Evolutionary conservation across 768 basidiomycete species (phyloP).

Genomic region (Rhodotorula toruloides): DNA sequence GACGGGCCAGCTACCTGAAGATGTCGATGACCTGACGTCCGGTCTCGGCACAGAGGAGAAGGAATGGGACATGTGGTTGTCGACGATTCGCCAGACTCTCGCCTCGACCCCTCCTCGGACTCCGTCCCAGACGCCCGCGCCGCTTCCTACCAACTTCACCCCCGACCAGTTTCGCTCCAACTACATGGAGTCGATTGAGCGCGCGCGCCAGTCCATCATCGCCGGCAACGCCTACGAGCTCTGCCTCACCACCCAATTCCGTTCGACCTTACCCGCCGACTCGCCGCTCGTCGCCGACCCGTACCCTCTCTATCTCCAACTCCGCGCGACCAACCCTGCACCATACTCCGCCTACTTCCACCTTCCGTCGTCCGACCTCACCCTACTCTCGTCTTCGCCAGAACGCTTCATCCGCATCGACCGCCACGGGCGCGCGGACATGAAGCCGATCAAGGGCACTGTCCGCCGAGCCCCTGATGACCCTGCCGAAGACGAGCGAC

Average conservation of each 20-base stretch:
- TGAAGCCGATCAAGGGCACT: constrained; percentile 93
- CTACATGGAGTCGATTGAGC: constrained; percentile 67
- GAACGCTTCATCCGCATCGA: constrained; percentile 80
- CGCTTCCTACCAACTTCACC: background rate
- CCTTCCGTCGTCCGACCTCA: constrained; percentile 41
- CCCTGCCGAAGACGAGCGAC: constrained; percentile 60
- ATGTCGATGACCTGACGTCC: background rate
- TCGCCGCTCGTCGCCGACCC: constrained; percentile 52
- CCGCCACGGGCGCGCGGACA: constrained; percentile 63
- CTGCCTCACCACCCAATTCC: constrained; percentile 60
- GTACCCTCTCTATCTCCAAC: constrained; percentile 47
- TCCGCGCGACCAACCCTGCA: constrained; percentile 75
- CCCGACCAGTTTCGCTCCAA: constrained; percentile 17
- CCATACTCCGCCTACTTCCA: constrained; percentile 69
- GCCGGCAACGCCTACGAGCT: constrained; percentile 91
- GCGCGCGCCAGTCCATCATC: constrained; percentile 64
- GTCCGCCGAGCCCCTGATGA: constrained; percentile 51
- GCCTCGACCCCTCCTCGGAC: background rate
- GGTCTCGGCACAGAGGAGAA: constrained; percentile 4
- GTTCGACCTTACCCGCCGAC: constrained; percentile 38
- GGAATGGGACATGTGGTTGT: constrained; percentile 9
- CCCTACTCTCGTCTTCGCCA: constrained; percentile 78
- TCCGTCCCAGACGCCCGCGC: background rate
- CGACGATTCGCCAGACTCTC: background rate
- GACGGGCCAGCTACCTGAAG: background rate